A percentile compares a stretch with the other conserved stretches of the same genome.
Conservation (phyloP, 371 early-diverging fungal species). For the Lichtheimia hyalospora region DNA sequence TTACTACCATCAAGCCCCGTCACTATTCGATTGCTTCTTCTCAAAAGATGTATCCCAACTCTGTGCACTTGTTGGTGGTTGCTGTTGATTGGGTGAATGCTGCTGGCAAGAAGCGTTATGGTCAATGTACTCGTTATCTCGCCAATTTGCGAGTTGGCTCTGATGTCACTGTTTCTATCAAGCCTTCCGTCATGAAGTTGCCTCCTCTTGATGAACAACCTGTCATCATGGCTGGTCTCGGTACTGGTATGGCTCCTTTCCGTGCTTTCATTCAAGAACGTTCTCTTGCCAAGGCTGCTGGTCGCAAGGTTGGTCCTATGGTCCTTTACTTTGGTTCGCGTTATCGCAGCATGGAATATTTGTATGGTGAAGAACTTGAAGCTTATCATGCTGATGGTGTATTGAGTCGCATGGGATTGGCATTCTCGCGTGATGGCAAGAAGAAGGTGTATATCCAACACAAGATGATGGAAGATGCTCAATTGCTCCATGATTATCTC, state of each 20-base stretch:
- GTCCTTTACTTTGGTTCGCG: conserved; percentile 94
- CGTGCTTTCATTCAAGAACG: conserved; percentile 95
- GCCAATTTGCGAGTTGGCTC: conserved; percentile 66
- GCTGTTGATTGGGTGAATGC: conserved; percentile 84
- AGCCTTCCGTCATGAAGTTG: conserved; percentile 94
- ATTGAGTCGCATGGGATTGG: conserved; percentile 82
- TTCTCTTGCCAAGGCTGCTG: conserved; percentile 70
- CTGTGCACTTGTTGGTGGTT: conserved; percentile 88
- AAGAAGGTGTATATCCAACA: conserved; percentile 95
- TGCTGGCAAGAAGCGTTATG: conserved; percentile 68
- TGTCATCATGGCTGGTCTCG: conserved; percentile 94
- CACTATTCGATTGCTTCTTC: conserved; percentile 95
- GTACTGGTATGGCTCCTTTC: conserved; percentile 98
- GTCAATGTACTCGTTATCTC: conserved; percentile 92
- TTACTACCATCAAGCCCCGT: conserved; percentile 90
- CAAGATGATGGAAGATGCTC: conserved; percentile 84
- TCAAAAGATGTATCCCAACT: conserved; percentile 80
- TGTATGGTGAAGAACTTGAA: conserved; percentile 94
- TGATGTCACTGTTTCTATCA: conserved; percentile 83
- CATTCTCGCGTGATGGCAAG: conserved; percentile 93
- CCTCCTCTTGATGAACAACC: conserved; percentile 82
- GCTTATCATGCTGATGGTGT: conserved; percentile 87
- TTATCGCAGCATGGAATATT: conserved; percentile 86
- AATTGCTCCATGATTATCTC: conserved; percentile 70
- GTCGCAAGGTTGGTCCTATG: conserved; percentile 87